phyloP scores from a whole-genome alignment of 768 basidiomycete species.

The Hygrophoropsis aurantiaca region DNA sequence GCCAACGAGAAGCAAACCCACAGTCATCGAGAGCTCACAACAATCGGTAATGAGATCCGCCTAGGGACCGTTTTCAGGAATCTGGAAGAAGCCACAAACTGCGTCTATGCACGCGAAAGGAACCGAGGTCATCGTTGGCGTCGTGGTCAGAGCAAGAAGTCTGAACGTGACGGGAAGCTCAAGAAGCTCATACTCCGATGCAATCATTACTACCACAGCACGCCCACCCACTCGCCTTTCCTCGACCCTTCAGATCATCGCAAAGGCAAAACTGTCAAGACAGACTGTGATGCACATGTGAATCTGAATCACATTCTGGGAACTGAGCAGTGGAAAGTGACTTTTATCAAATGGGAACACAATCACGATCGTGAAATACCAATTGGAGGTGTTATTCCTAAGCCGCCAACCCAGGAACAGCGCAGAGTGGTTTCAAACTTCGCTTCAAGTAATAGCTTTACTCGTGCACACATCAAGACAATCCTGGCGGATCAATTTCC shows the following conservation, averaged over 20 bases:
- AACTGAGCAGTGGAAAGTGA: conserved; percentile 16
- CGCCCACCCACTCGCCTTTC: conserved; percentile 6
- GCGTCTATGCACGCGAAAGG: conserved; percentile 12
- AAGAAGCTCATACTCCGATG: conserved; percentile 18
- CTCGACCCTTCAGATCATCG: conserved; percentile 20
- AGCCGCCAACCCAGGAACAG: conserved; percentile 19
- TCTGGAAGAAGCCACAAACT: neutral
- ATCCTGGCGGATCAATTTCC: conserved; percentile 6
- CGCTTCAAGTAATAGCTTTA: conserved; percentile 2
- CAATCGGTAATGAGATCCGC: neutral
- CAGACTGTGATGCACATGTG: conserved; percentile 22
- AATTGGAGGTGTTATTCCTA: conserved; percentile 10
- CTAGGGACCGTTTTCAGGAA: neutral
- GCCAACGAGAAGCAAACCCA: too few relatives aligned
- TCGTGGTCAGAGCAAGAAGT: conserved; percentile 11
- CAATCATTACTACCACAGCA: conserved; percentile 13
- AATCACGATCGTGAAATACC: conserved; percentile 26
- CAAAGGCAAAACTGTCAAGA: conserved; percentile 16
- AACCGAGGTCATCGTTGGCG: conserved; percentile 14
- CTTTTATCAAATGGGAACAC: too few relatives aligned
- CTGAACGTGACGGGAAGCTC: neutral
- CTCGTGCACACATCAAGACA: conserved; percentile 7
- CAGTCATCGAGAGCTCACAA: neutral
- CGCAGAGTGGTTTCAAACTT: conserved; percentile 8
- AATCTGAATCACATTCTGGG: conserved; percentile 14